phyloP scores from a whole-genome alignment of 352 stramenopile genomes.

The Pythium rishiriense region DNA sequence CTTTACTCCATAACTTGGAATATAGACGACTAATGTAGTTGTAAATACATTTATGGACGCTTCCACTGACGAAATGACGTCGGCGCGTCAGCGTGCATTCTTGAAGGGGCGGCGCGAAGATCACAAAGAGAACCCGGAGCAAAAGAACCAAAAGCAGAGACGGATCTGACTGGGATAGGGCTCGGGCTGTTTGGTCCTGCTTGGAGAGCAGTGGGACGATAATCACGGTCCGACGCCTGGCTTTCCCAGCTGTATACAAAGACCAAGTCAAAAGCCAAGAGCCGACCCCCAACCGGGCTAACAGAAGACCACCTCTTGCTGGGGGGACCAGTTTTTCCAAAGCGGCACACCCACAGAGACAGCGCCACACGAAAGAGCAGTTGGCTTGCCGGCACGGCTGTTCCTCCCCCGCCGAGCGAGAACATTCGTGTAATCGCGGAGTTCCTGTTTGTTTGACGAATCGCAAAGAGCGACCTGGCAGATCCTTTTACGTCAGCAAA shows the following conservation, averaged over 20 bases:
- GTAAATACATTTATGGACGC: background rate
- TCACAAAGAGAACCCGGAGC: conserved; percentile 14
- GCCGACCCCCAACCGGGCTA: background rate
- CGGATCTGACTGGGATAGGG: conserved; percentile 15
- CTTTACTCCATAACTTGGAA: background rate
- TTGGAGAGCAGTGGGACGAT: conserved; percentile 7
- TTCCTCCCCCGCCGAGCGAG: too few species aligned
- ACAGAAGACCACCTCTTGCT: background rate
- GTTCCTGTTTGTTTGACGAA: too few species aligned
- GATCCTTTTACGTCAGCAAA: too few species aligned
- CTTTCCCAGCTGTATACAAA: background rate
- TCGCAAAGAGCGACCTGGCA: too few species aligned
- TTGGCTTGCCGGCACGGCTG: background rate
- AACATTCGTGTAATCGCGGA: too few species aligned
- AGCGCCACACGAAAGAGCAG: background rate
- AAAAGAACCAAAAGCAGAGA: conserved; percentile 1
- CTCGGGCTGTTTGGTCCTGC: conserved; percentile 4
- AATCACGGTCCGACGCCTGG: background rate
- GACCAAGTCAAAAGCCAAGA: background rate
- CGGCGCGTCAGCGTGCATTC: conserved; percentile 27
- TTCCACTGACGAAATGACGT: conserved; percentile 33
- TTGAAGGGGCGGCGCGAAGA: conserved; percentile 35
- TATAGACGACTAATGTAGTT: background rate
- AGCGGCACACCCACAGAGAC: background rate
- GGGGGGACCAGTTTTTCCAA: background rate